Evolutionary conservation across 257 asterid genomes (phyloP).

Genomic region (Rehmannia glutinosa): DNA sequence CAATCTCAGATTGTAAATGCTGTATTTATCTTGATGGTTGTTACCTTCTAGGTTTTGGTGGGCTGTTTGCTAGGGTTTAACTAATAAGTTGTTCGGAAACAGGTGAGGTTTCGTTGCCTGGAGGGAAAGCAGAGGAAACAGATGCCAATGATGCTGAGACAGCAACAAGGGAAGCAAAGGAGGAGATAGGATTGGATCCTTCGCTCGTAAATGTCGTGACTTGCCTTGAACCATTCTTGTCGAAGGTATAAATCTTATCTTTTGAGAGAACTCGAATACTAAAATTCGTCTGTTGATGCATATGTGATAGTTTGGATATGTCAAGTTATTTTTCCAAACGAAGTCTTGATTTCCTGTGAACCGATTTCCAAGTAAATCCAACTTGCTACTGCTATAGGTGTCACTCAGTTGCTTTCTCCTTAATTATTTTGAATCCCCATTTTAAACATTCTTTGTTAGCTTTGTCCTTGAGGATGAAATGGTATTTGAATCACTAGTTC

Average conservation of each 20-base stretch:
- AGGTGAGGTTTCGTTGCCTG: constrained; percentile 97
- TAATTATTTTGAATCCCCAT: no score
- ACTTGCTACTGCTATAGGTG: no score
- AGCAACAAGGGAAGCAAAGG: constrained; percentile 88
- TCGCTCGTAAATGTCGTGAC: constrained; percentile 71
- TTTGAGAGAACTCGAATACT: background rate
- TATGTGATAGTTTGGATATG: background rate
- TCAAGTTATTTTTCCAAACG: background rate
- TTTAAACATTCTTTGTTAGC: no score
- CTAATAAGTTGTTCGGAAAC: no score
- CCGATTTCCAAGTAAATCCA: no score
- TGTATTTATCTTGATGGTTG: no score
- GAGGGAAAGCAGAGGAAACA: constrained; percentile 90
- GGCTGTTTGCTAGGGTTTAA: no score
- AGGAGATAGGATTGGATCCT: constrained; percentile 95
- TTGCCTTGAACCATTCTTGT: constrained; percentile 86
- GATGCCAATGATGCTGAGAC: constrained; percentile 76
- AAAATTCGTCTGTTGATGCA: background rate
- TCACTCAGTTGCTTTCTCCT: no score
- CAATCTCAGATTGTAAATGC: no score
- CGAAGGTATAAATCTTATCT: constrained; percentile 53
- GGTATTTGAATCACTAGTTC: no score
- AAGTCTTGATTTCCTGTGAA: constrained; percentile 1
- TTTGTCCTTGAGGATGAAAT: no score
- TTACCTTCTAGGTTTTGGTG: no score